Base-by-base conservation (phyloP, 441 rosid species). In the Corymbia citriodora region DNA sequence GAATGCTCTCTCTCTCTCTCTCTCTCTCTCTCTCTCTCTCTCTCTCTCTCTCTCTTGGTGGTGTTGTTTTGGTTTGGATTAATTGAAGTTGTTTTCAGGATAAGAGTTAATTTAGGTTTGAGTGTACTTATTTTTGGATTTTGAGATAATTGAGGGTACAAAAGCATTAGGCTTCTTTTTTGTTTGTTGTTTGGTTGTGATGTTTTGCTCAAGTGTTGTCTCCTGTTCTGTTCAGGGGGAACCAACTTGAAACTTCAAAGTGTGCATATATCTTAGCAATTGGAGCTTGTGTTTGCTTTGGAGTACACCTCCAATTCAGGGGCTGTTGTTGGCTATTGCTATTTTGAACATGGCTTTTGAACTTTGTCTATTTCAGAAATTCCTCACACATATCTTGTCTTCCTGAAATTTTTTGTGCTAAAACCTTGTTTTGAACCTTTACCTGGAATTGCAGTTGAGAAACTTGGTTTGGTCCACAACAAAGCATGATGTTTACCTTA, bases 391-490 rank as follows among this genome's bases (percentile, higher is more conserved):
- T 79, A 23, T 45, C 17, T 79, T 23, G 50, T 79, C 15, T 21
- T 13, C 52, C 85, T 79, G 45, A 25, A 40, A 40, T 79, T 79
- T 74, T 40, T 14, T 4, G 23, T 45, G n/a, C 23, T 79, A 40
- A 45, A 40, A 79, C 52, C 83, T 79, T 48, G 4, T 29, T 2
- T 79, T 23, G 2, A 21, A 17, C 85, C 52, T 23, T 79, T 79
- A 11, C 29, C 52, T 79, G 52, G 52, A 79, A 88, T 74, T 95
- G 95, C 94, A 97, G 99, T 93, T 98, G 92, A 93, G 99, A 95
- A 98, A 98, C 94, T 94, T 98, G 95, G 97, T 98, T 53, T 98
- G 99, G 98, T 94, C 99, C 86, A 94, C 99, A 57, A 93, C 99
- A 81, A 97, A 98, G 91, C 99, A 98, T 53, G 98, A 98, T 93